phyloP scores from a whole-genome alignment of 1,284 basidiomycete genomes.

The Melampsora americana region DNA sequence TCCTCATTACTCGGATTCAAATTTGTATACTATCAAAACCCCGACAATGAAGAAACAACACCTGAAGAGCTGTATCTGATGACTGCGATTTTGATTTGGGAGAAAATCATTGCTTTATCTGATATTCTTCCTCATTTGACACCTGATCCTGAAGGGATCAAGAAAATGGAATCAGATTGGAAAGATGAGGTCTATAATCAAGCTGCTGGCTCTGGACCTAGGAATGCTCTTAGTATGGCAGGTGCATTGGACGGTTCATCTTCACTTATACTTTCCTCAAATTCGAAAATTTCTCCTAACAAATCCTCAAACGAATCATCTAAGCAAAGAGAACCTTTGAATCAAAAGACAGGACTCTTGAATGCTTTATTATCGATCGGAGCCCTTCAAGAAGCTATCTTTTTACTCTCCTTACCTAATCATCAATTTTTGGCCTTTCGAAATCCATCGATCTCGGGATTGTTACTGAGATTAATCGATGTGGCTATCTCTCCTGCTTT shows the following conservation, averaged over 20 bases:
- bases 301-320: not conserved
- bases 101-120: slow-evolving; percentile 76
- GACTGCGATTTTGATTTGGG: slow-evolving; percentile 81
- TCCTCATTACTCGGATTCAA: slow-evolving; percentile 95
- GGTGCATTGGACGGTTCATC: slow-evolving; percentile 39
- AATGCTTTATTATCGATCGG: slow-evolving; percentile 81
- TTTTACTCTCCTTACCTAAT: slow-evolving; percentile 80
- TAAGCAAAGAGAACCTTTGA: slow-evolving; percentile 60
- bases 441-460: slow-evolving; percentile 72
- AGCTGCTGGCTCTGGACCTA: slow-evolving; percentile 15
- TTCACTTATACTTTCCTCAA: slow-evolving; percentile 47
- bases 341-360: slow-evolving; percentile 78
- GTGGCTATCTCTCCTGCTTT: slow-evolving; percentile 56
- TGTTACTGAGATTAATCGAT: slow-evolving; percentile 71
- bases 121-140: slow-evolving; percentile 80
- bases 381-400: slow-evolving; percentile 70
- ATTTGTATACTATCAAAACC: slow-evolving; percentile 79
- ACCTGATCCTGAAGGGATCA: slow-evolving; percentile 49
- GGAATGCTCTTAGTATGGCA: slow-evolving; percentile 42
- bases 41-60: slow-evolving; percentile 59
- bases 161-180: slow-evolving; percentile 42
- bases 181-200: slow-evolving; percentile 28
- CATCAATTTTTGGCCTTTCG: slow-evolving; percentile 61
- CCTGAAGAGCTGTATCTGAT: slow-evolving; percentile 75
- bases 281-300: slow-evolving; percentile 1